These are phyloP conservation scores for Peterozyma toletana DNA, from an alignment of 805 yeast species.

Conservation along the genomic window DNA sequence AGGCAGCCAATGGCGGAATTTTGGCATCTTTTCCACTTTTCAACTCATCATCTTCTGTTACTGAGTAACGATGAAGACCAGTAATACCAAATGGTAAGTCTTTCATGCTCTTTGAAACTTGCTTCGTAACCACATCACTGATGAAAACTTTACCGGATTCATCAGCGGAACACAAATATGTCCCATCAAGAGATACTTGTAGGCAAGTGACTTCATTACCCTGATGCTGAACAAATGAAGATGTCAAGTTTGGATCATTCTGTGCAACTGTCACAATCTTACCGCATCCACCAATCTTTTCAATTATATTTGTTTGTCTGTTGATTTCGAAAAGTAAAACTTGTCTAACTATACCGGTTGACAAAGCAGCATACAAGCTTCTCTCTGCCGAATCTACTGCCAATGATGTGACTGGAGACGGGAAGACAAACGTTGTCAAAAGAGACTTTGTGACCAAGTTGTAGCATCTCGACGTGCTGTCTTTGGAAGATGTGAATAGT, in stretches of 20 bases:
- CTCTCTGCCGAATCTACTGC: slow-evolving; percentile 77
- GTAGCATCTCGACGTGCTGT: slow-evolving; percentile 70
- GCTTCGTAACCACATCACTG: slow-evolving; percentile 66
- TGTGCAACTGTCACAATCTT: slow-evolving; percentile 41
- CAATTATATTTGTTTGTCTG: slow-evolving; percentile 30
- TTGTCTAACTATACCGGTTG: slow-evolving; percentile 51
- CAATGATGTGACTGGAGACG: slow-evolving; percentile 47
- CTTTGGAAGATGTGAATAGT: slow-evolving; percentile 64
- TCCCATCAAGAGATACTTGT: slow-evolving; percentile 66
- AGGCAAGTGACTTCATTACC: slow-evolving; percentile 41
- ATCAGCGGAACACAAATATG: slow-evolving; percentile 68
- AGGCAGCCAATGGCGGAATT: slow-evolving; percentile 40
- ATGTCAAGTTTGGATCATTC: slow-evolving; percentile 39
- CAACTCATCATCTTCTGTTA: neutral
- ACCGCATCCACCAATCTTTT: slow-evolving; percentile 53
- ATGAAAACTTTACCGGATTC: slow-evolving; percentile 57
- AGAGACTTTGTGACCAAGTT: slow-evolving; percentile 39
- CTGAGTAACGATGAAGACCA: slow-evolving; percentile 13
- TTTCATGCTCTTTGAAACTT: slow-evolving; percentile 52
- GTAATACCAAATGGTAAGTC: slow-evolving; percentile 20
- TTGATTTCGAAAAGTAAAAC: slow-evolving; percentile 45
- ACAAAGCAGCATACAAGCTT: slow-evolving; percentile 61
- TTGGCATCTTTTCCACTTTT: neutral
- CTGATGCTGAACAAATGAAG: slow-evolving; percentile 48
- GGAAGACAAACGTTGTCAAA: slow-evolving; percentile 67